Conservation (phyloP, 106 monocot species). For the Dendrobium officinale region DNA sequence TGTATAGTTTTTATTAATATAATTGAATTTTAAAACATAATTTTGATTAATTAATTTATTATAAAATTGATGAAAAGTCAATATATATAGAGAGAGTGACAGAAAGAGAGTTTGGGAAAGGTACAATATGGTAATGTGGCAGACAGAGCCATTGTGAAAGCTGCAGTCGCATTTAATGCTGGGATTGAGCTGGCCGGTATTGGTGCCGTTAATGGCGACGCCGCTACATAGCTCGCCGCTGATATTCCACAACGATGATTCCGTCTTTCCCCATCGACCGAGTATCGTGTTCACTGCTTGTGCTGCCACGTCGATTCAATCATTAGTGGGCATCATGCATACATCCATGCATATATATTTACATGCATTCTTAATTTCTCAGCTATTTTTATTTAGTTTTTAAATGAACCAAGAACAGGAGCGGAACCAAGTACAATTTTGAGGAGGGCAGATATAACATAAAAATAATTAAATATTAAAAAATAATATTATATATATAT, state of each 20-base stretch:
- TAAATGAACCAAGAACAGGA: too few relatives aligned
- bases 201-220: slow-evolving; percentile 24
- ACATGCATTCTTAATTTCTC: too few relatives aligned
- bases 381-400: too few relatives aligned
- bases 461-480: too few relatives aligned
- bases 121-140: slow-evolving; percentile 51
- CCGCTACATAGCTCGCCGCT: slow-evolving; percentile 42
- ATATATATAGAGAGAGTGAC: neutral
- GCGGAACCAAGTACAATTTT: too few relatives aligned
- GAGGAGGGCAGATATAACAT: too few relatives aligned
- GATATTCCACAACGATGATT: slow-evolving; percentile 25
- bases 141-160: slow-evolving; percentile 20
- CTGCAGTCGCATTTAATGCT: slow-evolving; percentile 49
- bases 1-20: too few relatives aligned
- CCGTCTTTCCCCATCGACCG: slow-evolving; percentile 22
- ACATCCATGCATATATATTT: too few relatives aligned
- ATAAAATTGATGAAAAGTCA: neutral
- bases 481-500: too few relatives aligned
- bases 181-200: slow-evolving; percentile 32
- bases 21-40: too few relatives aligned
- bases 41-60: too few relatives aligned
- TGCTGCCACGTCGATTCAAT: slow-evolving; percentile 8
- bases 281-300: slow-evolving; percentile 34
- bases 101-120: neutral
- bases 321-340: too few relatives aligned